Base-by-base conservation (phyloP, 208 protist species). In the Acanthamoeba quina region DNA sequence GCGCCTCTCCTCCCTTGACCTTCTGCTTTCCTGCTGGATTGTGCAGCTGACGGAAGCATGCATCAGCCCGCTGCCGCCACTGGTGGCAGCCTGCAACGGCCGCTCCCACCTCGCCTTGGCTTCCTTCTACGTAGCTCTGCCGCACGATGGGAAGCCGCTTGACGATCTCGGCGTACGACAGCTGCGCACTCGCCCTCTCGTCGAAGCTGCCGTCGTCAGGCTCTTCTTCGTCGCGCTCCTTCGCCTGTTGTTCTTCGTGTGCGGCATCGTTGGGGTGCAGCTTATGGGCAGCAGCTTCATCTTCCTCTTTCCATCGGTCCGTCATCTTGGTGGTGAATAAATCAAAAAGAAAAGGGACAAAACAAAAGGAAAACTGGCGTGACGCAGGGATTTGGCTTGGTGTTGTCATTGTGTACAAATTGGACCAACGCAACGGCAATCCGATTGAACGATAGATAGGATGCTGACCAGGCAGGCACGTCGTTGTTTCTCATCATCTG, bases 401-500 rank as follows among this genome's bases (percentile, higher is more conserved):
- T 64, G 21, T 62, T 62, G 56, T 62, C 17, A 62, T 62, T 62
- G 56, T 19, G n/a, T n/a, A 58, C 54, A 6, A 58, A 58, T 58
- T 21, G 54, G 54, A 64, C 24, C 7, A 64, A 64, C 58, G 21
- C 58, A 64, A 64, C 58, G 58, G 21, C 24, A 10, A 19, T 26
- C 21, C 21, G 58, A 64, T 64, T 64, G 13, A n/a, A 0, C n/a
- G 58, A 64, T 29, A 78, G 19, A 54, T 54, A 37, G 19, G 11
- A 83, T 76, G 90, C 24, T 93, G 5, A 58, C 68, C 3, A 66
- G 49, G 5, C 70, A 76, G 19, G 47, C 56, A 24, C 64, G 68
- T 60, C 64, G 62, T n/a, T 83, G 47, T 68, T 93, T 93, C 68
- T 93, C 90, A 21, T 68, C 54, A 5, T 93, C 90, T 13, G n/a